Evolutionary conservation across 495 filamentous ascomycete species (phyloP).

Genomic region (Opeltia flavorubescens): DNA sequence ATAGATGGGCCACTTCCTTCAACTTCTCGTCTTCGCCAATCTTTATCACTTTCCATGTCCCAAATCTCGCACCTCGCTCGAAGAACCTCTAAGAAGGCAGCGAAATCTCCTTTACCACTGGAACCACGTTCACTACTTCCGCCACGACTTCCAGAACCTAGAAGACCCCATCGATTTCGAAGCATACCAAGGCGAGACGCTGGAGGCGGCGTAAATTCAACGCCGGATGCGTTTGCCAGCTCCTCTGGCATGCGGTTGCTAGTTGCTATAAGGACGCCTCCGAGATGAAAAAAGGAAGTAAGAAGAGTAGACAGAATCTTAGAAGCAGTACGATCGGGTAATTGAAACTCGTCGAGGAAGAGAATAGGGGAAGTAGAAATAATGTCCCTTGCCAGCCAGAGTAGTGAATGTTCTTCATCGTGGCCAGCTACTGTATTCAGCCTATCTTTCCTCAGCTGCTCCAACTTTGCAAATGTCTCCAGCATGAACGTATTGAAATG

Average conservation of each 20-base stretch:
- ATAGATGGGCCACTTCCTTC: conserved; percentile 3
- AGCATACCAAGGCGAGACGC: conserved; percentile 31
- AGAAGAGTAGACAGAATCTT: conserved; percentile 59
- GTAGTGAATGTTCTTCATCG: conserved; percentile 42
- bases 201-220: conserved; percentile 37
- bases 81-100: conserved; percentile 50
- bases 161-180: conserved; percentile 25
- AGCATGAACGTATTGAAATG: conserved; percentile 71
- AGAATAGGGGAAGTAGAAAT: conserved; percentile 52
- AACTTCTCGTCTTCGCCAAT: conserved; percentile 45
- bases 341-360: conserved; percentile 62
- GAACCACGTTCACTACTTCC: conserved; percentile 23
- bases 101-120: conserved; percentile 46
- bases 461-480: conserved; percentile 47
- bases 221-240: conserved; percentile 50
- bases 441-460: conserved; percentile 35
- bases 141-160: conserved; percentile 23
- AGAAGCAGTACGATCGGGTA: conserved; percentile 52
- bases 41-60: conserved; percentile 52
- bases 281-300: conserved; percentile 58
- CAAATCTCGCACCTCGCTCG: conserved; percentile 56
- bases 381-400: conserved; percentile 54
- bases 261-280: conserved; percentile 57
- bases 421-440: conserved; percentile 7
- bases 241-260: conserved; percentile 65